Evolutionary conservation across 495 filamentous ascomycete species (phyloP).

Genomic region (Monascus purpureus): DNA sequence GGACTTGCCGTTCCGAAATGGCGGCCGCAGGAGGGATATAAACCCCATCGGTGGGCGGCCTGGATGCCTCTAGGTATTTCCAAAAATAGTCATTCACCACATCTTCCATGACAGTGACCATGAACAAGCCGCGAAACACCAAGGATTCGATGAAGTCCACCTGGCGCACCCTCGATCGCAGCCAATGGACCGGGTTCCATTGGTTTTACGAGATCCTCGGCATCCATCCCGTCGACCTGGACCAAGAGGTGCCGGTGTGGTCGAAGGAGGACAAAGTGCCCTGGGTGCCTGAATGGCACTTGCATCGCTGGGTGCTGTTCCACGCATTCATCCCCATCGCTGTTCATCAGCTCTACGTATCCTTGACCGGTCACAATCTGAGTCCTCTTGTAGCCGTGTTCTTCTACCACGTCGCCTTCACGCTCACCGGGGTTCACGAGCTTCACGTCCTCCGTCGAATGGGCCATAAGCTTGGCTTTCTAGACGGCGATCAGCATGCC

Average conservation of each 20-base stretch:
- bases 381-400: background rate
- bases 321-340: conserved; percentile 1
- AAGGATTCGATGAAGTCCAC: conserved; percentile 6
- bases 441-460: conserved; percentile 2
- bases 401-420: conserved; percentile 3
- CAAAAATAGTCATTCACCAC: no score
- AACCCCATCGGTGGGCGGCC: no score
- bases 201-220: conserved; percentile 1
- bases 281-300: conserved; percentile 1
- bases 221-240: conserved; percentile 1
- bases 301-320: conserved; percentile 2
- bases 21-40: no score
- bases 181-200: conserved; percentile 1
- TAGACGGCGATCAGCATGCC: conserved; percentile 2
- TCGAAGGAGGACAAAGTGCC: conserved; percentile 4
- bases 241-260: conserved; percentile 1
- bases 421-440: conserved; percentile 1
- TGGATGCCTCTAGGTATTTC: no score
- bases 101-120: no score
- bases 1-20: no score
- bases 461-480: conserved; percentile 2
- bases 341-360: conserved; percentile 2
- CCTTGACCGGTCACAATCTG: background rate
- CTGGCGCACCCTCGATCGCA: conserved; percentile 1
- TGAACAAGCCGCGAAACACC: background rate